Base-by-base conservation (phyloP, 768 basidiomycete genomes). In the Mycena floridula region DNA sequence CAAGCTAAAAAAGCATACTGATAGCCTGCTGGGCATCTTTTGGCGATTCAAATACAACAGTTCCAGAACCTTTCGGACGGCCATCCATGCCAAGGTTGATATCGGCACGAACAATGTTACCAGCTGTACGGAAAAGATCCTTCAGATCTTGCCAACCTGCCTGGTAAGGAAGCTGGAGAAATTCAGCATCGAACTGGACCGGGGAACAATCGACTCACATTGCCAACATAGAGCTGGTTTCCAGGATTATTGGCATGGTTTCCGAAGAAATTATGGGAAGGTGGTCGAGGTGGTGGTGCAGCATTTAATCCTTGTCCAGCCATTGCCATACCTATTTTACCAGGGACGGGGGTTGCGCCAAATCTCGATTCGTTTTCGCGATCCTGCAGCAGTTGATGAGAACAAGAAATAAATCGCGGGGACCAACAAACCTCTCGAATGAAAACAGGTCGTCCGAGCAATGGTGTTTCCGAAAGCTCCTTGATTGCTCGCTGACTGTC, bases 71-170 rank as follows among this genome's bases (percentile, higher is more conserved):
- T 61, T 96, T 95, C 13, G 95, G 93, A 11, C 84, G 78, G 22
- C 94, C 94, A 62, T 96, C 92, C 18, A 83, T 81, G 47, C 89
- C 90, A 46, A 95, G 86, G 54, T 94, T 93, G 50, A 97, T 91
- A 61, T 98, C 95, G 45, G 95, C 92, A 37, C 95, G 82, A 51
- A 97, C 81, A 54, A 99, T 94, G 58, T 90, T 89, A 6, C 95
- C 95, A 37, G 95, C 89, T 23, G 89, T 81, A 45, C 95, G 83
- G 83, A 98, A 97, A 23, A 98, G 70, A 63, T 98, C 95, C 59
- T 98, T 98, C 45, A 98, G 69, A 61, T 98, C 95, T 61, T 99
- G 95, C 95, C 95, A 99, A 24, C 91, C 91, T n/a, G 92, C 93
- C 67, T 94, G 91, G 59, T 89, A 91, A 2, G 93, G 94, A 23